Percentiles rank a stretch among this genome's conserved stretches.
Evolutionary conservation across 305 asterid species (phyloP).

Genomic region (Petunia hybrid): DNA sequence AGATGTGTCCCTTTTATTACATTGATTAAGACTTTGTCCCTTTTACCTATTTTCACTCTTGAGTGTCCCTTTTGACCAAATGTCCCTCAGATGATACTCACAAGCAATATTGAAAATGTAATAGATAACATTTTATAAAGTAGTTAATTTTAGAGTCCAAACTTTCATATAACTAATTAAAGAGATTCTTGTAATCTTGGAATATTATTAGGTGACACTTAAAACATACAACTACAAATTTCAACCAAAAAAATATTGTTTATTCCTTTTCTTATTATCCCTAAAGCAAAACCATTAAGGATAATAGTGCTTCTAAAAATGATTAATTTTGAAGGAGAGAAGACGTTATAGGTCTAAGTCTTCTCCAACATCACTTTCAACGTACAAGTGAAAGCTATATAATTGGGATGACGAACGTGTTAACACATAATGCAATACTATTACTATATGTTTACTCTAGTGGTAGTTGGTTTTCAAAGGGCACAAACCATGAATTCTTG

Average conservation of each 20-base stretch:
- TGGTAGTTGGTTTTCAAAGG: not conserved
- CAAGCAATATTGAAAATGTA: not conserved
- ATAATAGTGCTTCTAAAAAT: not conserved
- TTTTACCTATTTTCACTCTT: too few relatives aligned
- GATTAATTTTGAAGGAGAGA: not conserved
- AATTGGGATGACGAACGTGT: not conserved
- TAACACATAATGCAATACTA: not conserved
- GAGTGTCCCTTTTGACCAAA: too few relatives aligned
- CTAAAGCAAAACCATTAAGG: not conserved
- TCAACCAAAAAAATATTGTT: not conserved
- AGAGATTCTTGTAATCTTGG: not conserved
- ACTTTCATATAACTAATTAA: not conserved
- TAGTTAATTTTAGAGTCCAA: not conserved
- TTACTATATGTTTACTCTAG: not conserved
- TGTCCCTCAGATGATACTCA: too few relatives aligned
- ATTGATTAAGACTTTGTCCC: too few relatives aligned
- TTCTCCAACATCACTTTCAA: conserved; percentile 15
- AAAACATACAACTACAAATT: not conserved
- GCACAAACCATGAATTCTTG: not conserved
- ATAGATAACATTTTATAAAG: not conserved
- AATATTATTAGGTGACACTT: conserved; percentile 26
- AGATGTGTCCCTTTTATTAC: too few relatives aligned
- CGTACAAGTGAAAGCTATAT: conserved; percentile 15
- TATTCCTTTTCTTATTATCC: too few relatives aligned
- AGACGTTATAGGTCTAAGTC: not conserved